Evolutionary conservation across 2,329 filamentous ascomycete genomes (phyloP), one percentile per base, ranked within the genome.

Genomic region (Colletotrichum siamense): DNA sequence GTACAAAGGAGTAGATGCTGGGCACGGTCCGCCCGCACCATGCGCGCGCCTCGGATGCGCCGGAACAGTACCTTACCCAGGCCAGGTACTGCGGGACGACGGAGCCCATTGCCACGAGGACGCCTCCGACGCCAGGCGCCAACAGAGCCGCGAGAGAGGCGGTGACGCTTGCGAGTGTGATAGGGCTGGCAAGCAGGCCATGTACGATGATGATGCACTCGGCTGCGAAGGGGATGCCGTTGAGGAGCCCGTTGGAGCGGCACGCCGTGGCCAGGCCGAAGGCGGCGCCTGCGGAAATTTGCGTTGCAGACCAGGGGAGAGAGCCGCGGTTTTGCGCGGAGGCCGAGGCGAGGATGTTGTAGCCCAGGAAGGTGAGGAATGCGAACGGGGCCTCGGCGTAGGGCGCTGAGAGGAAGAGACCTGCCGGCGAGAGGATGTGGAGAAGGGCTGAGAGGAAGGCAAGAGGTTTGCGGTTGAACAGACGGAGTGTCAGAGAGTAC

Each of bases 1-100:
- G 97, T 3, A 99, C 96, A 88, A 94, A 99, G 0, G 92, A 90
- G 85, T 98, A 99, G 76, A 99, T 96, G 83, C 95, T 98, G 6
- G 97, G 97, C 15, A 96, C 78, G n/a, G 86, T 83, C 22, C 87
- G 89, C 24, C 84, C 82, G 83, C 97, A 99, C 97, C 97, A 99
- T 6, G 92, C 91, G 73, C 95, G 87, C 74, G 81, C 81, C 9
- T 80, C 79, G 59, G 82, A 81, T 22, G 82, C 78, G 30, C 77
- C 73, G 49, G 79, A 76, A 81, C 95, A 98, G 83, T 94, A 98
- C 55, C 91, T 89, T 67, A 84, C 83, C 84, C 95, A 98, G 3
- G 96, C 96, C 44, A 94, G 80, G 64, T 89, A 87, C 82, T 99
- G 97, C 9, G 97, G 96, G 0, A 92, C 80, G 8, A 93, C 76